Evolutionary conservation across 1,284 basidiomycete genomes (phyloP).

Genomic region (Ustilago crameri): DNA sequence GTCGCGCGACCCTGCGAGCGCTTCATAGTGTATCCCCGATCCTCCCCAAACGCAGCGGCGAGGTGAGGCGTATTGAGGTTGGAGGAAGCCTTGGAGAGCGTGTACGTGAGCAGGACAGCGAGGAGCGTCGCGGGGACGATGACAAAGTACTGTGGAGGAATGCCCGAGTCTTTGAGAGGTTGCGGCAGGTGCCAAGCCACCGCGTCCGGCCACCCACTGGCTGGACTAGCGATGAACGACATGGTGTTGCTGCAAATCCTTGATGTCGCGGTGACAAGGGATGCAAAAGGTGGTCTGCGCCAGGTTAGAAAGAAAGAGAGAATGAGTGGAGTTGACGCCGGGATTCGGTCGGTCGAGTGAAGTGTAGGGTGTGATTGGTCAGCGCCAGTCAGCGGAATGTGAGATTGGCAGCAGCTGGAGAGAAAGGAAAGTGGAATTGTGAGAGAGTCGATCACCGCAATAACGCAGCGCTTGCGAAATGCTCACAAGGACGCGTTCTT

Average conservation of each 20-base stretch:
- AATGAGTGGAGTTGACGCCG: conserved; percentile 1
- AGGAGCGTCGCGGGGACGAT: conserved; percentile 46
- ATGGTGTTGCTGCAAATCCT: conserved; percentile 11
- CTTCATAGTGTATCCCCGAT: conserved; percentile 7
- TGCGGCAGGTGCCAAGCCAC: conserved; percentile 37
- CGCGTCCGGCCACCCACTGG: conserved; percentile 52
- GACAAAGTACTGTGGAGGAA: conserved; percentile 48
- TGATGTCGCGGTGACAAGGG: not conserved
- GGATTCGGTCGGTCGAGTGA: conserved; percentile 12
- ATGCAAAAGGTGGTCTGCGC: no score
- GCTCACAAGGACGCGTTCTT: conserved; percentile 9
- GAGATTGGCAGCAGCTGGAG: not conserved
- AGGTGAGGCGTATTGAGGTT: conserved; percentile 15
- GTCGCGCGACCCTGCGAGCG: conserved; percentile 36
- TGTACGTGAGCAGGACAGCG: conserved; percentile 46
- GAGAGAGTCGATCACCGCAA: conserved; percentile 21
- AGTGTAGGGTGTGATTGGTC: conserved; percentile 7
- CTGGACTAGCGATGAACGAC: conserved; percentile 41
- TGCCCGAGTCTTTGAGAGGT: conserved; percentile 30
- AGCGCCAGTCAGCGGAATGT: conserved; percentile 14
- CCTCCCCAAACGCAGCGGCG: conserved; percentile 1
- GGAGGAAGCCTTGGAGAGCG: conserved; percentile 36
- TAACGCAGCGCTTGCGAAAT: conserved; percentile 12
- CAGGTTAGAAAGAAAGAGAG: not conserved
- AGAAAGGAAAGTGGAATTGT: not conserved